Base-by-base conservation (phyloP, 805 yeast species). In the Lipomyces japonicus region DNA sequence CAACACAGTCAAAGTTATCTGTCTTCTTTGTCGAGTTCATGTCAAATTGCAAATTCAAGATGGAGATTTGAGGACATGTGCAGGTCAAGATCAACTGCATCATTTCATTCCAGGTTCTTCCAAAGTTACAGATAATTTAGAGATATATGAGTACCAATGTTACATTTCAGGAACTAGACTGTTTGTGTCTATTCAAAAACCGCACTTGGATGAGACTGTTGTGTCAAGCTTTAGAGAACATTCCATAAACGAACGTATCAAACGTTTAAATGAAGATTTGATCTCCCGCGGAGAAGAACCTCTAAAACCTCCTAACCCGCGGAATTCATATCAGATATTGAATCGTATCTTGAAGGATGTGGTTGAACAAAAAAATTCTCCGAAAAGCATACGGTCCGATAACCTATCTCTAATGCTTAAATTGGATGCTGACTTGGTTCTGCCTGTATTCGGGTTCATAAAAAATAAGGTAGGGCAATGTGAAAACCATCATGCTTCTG, bases 271-370 rank as follows among this genome's bases (percentile, higher is more conserved):
- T 36, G 51, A 50, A 39, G 28, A 46, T 36, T 25, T 50, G n/a
- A 6, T 19, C 21, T n/a, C 37, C 7, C n/a, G n/a, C 10, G 37
- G 37, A 6, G 37, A 34, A 14, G 37, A 34, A 19, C 16, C 32
- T 19, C 43, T 51, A 6, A 39, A 55, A 9, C 54, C 65, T 1
- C 90, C 95, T 0, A 68, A 78, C 2, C 76, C 81, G 2, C 64
- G 76, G 0, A 77, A 75, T 39, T 83, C 95, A 58, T 69, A 84
- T 21, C 70, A 71, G 42, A 82, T 87, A 0, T 61, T 87, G 16
- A 73, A 76, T 58, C 80, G 78, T 53, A 82, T 84, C 6, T 68
- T 86, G 41, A 78, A 73, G 55, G 90, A 88, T 1, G 91, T 95
- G 0, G 65, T 87, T 21, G 63, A 71, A 6, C 64, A 75, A 22